Percentiles rank a stretch among this genome's conserved stretches.
phyloP scores from a whole-genome alignment of 192 early-diverging fungal species.

The Umbelopsis sp. region DNA sequence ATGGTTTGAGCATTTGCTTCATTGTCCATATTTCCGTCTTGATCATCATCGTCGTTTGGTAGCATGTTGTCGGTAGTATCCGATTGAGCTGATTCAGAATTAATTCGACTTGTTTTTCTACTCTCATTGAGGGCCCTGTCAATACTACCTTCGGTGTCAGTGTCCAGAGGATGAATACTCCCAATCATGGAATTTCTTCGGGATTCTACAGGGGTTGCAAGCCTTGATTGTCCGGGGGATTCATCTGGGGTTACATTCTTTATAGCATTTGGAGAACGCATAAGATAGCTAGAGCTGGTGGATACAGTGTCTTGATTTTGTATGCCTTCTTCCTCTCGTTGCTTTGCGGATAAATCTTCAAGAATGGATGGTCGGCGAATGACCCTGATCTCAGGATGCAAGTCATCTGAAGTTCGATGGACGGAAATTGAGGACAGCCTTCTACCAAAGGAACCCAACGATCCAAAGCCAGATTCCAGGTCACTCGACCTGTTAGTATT shows the following conservation, averaged over 20 bases:
- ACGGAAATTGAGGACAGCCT: background rate
- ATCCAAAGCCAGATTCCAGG: background rate
- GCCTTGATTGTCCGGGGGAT: background rate
- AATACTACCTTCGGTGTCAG: background rate
- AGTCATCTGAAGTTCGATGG: background rate
- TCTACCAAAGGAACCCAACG: background rate
- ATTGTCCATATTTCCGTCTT: no score
- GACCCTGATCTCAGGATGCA: background rate
- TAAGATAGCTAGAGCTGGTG: background rate
- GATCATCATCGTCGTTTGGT: background rate
- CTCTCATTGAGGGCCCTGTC: no score
- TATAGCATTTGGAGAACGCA: background rate
- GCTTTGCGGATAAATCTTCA: conserved; percentile 5
- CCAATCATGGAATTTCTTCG: background rate
- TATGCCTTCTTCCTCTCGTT: background rate
- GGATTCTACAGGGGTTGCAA: background rate
- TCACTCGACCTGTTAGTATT: background rate
- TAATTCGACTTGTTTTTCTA: no score
- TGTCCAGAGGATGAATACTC: background rate
- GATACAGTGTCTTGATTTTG: background rate
- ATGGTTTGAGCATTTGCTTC: conserved; percentile 12
- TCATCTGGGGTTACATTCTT: background rate
- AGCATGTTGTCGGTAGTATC: background rate
- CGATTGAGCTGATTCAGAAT: background rate
- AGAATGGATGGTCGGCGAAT: background rate